Evolutionary conservation across 148 eudicot genomes (phyloP).

Genomic region (Agrostemma githago): DNA sequence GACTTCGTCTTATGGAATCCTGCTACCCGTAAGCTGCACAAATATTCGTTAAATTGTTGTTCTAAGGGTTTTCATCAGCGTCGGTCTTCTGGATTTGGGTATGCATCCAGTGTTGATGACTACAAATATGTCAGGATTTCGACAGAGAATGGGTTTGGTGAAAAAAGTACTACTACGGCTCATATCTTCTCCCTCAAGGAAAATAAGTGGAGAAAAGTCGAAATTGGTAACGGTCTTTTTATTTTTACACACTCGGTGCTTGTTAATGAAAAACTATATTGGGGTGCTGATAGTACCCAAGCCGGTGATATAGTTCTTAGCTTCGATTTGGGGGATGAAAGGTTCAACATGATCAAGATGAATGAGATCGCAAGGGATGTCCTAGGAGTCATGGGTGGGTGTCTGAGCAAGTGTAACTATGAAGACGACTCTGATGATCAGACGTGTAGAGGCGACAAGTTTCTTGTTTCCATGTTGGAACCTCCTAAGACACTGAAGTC

Average conservation of each 20-base stretch:
- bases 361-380: too few relatives aligned
- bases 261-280: conserved; percentile 8
- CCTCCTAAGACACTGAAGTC: not conserved
- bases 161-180: too few relatives aligned
- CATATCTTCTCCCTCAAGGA: conserved; percentile 4
- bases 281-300: not conserved
- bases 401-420: not conserved
- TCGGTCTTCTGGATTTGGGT: conserved; percentile 7
- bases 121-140: conserved; percentile 7
- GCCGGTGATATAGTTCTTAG: not conserved
- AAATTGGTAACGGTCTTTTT: not conserved
- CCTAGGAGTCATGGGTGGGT: not conserved
- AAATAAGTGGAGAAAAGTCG: conserved; percentile 1
- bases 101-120: conserved; percentile 12
- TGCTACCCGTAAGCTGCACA: too few relatives aligned
- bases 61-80: too few relatives aligned
- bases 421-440: too few relatives aligned
- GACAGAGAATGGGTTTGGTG: not conserved
- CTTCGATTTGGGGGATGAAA: conserved; percentile 2
- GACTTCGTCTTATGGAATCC: too few relatives aligned
- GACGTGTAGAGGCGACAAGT: not conserved
- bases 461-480: not conserved
- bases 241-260: not conserved
- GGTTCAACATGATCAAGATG: not conserved
- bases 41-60: too few relatives aligned